These are phyloP conservation scores for Rhodotorula glutinis DNA, from an alignment of 1,284 basidiomycete genomes.

Conservation along the genomic window DNA sequence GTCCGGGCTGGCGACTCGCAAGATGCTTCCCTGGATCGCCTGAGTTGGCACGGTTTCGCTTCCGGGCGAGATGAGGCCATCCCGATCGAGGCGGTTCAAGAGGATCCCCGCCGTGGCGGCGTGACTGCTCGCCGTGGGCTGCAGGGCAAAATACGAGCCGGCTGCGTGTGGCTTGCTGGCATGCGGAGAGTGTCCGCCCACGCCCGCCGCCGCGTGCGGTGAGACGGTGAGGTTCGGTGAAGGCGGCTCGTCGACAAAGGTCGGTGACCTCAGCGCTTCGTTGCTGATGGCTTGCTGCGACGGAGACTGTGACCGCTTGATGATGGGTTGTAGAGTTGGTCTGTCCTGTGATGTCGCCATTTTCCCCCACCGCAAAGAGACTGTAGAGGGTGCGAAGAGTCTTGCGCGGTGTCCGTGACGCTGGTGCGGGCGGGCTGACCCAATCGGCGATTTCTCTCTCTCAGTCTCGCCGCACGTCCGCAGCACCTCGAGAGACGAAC, in stretches of 20 bases:
- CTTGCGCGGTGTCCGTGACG: no score
- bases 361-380: no score
- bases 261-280: conserved; percentile 6
- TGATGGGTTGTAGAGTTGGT: conserved; percentile 13
- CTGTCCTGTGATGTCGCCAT: background rate
- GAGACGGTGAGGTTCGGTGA: background rate
- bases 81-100: conserved; percentile 2
- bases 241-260: conserved; percentile 8
- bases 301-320: conserved; percentile 13
- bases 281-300: conserved; percentile 4
- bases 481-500: no score
- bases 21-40: background rate
- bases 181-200: background rate
- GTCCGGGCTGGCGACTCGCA: conserved; percentile 10
- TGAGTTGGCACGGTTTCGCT: background rate
- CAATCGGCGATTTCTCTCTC: no score
- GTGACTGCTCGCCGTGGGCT: conserved; percentile 6
- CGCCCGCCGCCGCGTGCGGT: background rate
- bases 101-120: background rate
- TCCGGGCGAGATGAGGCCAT: conserved; percentile 1
- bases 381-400: no score
- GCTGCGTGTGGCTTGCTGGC: background rate
- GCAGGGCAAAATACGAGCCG: conserved; percentile 5
- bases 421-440: no score
- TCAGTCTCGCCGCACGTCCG: no score